A percentile compares a stretch with the other conserved stretches of the same genome.
Conservation (phyloP, 169 alveolate genomes). For the Plasmodium gonderi region DNA sequence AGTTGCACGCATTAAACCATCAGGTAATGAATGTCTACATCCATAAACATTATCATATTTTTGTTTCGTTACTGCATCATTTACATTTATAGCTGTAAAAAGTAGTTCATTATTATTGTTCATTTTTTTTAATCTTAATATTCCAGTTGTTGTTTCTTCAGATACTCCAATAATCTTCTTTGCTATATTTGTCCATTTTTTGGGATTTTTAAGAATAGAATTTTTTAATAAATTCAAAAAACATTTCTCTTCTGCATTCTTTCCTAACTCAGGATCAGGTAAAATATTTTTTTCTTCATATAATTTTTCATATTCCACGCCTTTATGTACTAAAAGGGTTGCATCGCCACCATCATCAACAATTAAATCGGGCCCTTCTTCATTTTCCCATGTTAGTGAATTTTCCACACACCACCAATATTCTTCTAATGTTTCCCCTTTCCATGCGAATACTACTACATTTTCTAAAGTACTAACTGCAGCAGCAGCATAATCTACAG, state of each 20-base stretch:
- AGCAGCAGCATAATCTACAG: conserved; percentile 99
- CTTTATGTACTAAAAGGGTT: conserved; percentile 94
- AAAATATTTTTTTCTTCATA: conserved; percentile 76
- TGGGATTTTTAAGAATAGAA: conserved; percentile 88
- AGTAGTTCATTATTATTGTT: conserved; percentile 91
- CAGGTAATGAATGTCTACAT: conserved; percentile 98
- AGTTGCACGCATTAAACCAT: conserved; percentile 98
- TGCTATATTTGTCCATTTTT: conserved; percentile 93
- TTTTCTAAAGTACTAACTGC: conserved; percentile 90
- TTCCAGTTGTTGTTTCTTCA: conserved; percentile 99
- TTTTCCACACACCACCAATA: conserved; percentile 98
- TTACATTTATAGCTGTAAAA: conserved; percentile 96
- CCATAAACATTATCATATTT: conserved; percentile 99
- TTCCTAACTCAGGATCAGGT: conserved; percentile 79
- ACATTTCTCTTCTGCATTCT: conserved; percentile 81
- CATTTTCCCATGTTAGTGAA: conserved; percentile 95
- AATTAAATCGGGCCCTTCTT: conserved; percentile 96
- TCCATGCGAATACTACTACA: conserved; percentile 98
- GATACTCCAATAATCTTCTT: conserved; percentile 94
- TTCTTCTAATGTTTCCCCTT: conserved; percentile 94
- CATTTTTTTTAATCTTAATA: conserved; percentile 93
- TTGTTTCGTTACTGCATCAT: conserved; percentile 97
- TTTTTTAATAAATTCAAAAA: conserved; percentile 88
- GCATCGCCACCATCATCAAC: conserved; percentile 99
- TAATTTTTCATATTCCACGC: conserved; percentile 88